These are phyloP conservation scores for Phycomyces blakesleeanus DNA, from an alignment of 192 early-diverging fungal genomes.

Conservation along the genomic window DNA sequence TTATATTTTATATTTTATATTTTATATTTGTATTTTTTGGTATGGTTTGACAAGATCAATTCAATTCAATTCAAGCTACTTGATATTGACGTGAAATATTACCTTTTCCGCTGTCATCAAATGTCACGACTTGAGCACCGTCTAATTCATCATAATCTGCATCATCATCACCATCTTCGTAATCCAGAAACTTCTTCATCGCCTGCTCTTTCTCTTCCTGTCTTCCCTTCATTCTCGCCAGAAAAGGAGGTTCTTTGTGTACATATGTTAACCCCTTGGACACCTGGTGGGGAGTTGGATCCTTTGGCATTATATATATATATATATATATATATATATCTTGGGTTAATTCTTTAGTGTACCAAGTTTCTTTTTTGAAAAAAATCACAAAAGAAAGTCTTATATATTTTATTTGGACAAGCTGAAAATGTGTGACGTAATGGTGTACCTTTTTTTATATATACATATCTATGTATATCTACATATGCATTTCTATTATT, in stretches of 20 bases:
- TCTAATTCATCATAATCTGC: conserved; percentile 35
- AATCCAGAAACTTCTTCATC: conserved; percentile 27
- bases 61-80: too few species aligned
- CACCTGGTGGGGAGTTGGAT: conserved; percentile 29
- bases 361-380: too few species aligned
- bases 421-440: too few species aligned
- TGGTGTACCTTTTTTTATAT: too few species aligned
- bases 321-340: too few species aligned
- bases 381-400: too few species aligned
- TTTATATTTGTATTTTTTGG: too few species aligned
- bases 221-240: conserved; percentile 23
- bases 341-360: too few species aligned
- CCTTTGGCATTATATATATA: conserved; percentile 7
- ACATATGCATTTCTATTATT: too few species aligned
- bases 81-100: background rate
- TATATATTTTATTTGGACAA: too few species aligned
- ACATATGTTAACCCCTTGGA: conserved; percentile 31
- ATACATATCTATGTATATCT: too few species aligned
- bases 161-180: conserved; percentile 31
- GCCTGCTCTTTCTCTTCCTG: conserved; percentile 5
- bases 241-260: conserved; percentile 34
- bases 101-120: conserved; percentile 25
- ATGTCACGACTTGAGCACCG: conserved; percentile 33
- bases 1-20: too few species aligned
- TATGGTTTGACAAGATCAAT: background rate